A percentile compares a stretch with the other conserved stretches of the same genome.
These are phyloP conservation scores for Fonsecaea pedrosoi DNA, from an alignment of 2,329 filamentous ascomycete genomes.

Conservation along the genomic window DNA sequence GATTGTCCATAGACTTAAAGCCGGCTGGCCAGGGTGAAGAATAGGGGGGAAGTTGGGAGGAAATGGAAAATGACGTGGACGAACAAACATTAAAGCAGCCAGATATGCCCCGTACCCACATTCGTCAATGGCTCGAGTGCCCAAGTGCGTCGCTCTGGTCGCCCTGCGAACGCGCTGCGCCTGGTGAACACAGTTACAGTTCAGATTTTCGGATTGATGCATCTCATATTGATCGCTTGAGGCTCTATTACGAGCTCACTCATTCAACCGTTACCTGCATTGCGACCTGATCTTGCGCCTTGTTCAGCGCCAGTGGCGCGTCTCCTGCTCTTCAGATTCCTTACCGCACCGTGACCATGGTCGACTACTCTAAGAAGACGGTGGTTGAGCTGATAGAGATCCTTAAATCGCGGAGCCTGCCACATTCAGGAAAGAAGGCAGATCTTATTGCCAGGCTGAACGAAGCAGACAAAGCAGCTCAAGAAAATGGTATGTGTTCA, in stretches of 20 bases:
- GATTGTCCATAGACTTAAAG: too few species aligned
- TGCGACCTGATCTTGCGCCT: not conserved
- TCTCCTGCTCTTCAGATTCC: constrained; percentile 3
- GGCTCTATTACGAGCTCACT: not conserved
- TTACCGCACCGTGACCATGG: constrained; percentile 26
- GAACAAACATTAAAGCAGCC: not conserved
- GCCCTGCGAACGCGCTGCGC: not conserved
- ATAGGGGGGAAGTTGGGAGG: not conserved
- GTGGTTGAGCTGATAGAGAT: constrained; percentile 58
- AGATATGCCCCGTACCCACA: not conserved
- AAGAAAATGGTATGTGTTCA: constrained; percentile 32
- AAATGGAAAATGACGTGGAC: not conserved
- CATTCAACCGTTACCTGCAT: not conserved
- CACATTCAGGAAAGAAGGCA: constrained; percentile 58
- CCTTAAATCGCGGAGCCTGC: constrained; percentile 56
- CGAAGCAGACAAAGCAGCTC: constrained; percentile 48
- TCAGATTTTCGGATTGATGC: not conserved
- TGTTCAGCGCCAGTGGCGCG: constrained; percentile 30
- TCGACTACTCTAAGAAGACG: constrained; percentile 59
- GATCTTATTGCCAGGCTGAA: constrained; percentile 57
- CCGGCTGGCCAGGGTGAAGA: too few species aligned
- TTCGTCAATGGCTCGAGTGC: not conserved
- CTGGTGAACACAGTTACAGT: not conserved
- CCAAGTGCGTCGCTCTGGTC: not conserved
- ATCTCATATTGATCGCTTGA: not conserved